These are phyloP conservation scores for Cucumis sativus DNA, from an alignment of 306 rosid genomes.

Conservation along the genomic window Cucumber_9930_V3 NC_026655.2:31177001-31177500, in stretches of 20 bases:
- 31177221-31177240: not conserved
- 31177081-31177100: too few species aligned
- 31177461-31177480: conserved; percentile 83
- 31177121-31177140: too few species aligned
- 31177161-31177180: not conserved
- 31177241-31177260: not conserved
- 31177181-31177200: not conserved
- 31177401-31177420: conserved; percentile 30
- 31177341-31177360: not conserved
- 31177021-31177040: too few species aligned
- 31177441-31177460: conserved; percentile 79
- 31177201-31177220: not conserved
- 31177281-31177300: not conserved
- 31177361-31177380: not conserved
- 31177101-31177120: too few species aligned
- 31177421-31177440: conserved; percentile 63
- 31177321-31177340: not conserved
- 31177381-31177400: not conserved
- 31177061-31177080: too few species aligned
- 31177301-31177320: not conserved
- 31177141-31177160: too few species aligned
- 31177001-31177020: too few species aligned
- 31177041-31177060: too few species aligned
- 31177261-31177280: not conserved
- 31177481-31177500: conserved; percentile 79